Percentiles rank a stretch among this genome's conserved stretches.
Evolutionary conservation across 257 asterid species (phyloP).

Genomic region (Nicotiana tabacum): DNA sequence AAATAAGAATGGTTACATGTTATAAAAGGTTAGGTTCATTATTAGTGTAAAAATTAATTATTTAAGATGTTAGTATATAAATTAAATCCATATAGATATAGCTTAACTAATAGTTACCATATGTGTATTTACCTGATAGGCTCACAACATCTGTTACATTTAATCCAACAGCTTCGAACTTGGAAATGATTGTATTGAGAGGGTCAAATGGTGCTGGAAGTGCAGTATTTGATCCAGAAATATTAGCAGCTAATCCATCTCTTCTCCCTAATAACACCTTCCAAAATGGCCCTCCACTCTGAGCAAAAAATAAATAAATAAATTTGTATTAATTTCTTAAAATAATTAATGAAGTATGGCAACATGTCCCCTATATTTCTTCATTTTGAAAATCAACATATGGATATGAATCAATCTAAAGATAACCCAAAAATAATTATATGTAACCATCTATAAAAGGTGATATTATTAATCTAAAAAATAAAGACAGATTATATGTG

Average conservation of each 20-base stretch:
- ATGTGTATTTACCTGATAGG: constrained; percentile 47
- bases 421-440: no score
- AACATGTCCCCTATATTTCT: no score
- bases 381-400: no score
- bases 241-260: constrained; percentile 65
- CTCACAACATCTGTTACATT: constrained; percentile 62
- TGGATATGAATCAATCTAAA: no score
- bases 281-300: constrained; percentile 91
- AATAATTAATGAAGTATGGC: not conserved
- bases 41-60: not conserved
- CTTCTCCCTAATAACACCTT: constrained; percentile 69
- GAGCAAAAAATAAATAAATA: not conserved
- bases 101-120: no score
- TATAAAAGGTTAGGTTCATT: no score
- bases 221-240: constrained; percentile 44
- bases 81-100: not conserved
- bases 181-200: constrained; percentile 36
- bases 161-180: constrained; percentile 51
- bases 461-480: no score
- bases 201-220: constrained; percentile 73
- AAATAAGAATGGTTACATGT: no score
- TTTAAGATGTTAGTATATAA: not conserved
- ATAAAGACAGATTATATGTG: no score
- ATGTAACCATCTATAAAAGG: no score
- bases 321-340: no score